Base-by-base conservation (phyloP, 352 stramenopile genomes). In the Phytopythium chamaehyphon region DNA sequence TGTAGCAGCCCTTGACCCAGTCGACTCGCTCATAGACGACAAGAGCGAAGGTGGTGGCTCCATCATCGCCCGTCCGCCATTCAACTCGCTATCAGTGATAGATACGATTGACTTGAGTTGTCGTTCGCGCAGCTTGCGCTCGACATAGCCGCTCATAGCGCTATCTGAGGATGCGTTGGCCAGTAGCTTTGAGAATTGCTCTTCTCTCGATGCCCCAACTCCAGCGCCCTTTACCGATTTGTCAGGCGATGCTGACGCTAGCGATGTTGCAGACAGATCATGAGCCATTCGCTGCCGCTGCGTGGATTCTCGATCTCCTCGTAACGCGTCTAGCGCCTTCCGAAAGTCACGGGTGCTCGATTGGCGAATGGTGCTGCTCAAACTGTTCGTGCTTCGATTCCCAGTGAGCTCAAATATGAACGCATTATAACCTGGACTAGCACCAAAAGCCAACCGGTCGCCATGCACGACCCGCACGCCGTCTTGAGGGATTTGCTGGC, bases 91-190 rank as follows among this genome's bases (percentile, higher is more conserved):
- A 9, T 5, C 18, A 16, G 57, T 42, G 15, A 16, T 40, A 11
- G 40, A 33, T 37, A 33, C 26, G 21, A 50, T 12, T 10, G 54
- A 36, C 36, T 44, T 12, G 33, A 47, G 33, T 57, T 55, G 54
- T 16, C 69, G 75, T 35, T 81, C 58, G 19, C 65, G 73, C 12
- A 90, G 50, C 37, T 90, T 87, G 3, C 74, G 69, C 39, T 89
- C 81, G 9, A 90, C 72, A 26, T 81, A 88, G 18, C 87, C 76
- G 26, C 65, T 74, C 5, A 90, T 46, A 2, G 76, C 42, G 6
- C 69, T 78, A 51, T 88, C 76, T 1, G 70, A 66, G 9, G 78
- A 84, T 16, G 78, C 71, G 16, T 89, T 66, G 7, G 70, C 21
- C 36, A 87, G 50, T 47, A 85, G 80, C 28, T 61, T 57, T 19